Percentiles rank a stretch among this genome's conserved stretches.
phyloP scores from a whole-genome alignment of 108 stramenopile species.

The Thalassiosira profunda region DNA sequence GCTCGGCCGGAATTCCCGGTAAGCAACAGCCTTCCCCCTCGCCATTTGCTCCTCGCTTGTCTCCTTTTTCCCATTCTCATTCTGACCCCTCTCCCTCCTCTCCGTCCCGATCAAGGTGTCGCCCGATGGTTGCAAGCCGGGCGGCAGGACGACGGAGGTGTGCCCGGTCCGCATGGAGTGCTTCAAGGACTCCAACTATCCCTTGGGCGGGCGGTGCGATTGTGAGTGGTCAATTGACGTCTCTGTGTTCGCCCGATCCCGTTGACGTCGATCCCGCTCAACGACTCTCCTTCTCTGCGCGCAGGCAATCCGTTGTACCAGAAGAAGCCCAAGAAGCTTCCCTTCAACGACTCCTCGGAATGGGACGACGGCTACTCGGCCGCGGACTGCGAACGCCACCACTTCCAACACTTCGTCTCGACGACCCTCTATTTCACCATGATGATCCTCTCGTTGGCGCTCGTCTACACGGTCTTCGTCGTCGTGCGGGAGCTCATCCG shows the following conservation, averaged over 20 bases:
- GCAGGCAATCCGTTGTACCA: slow-evolving; percentile 34
- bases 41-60: too few relatives aligned
- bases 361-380: slow-evolving; percentile 47
- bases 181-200: slow-evolving; percentile 17
- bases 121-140: slow-evolving; percentile 1
- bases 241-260: not conserved
- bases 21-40: too few relatives aligned
- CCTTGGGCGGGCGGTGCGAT: slow-evolving; percentile 39
- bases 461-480: slow-evolving; percentile 21
- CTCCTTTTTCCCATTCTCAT: too few relatives aligned
- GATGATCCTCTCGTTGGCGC: slow-evolving; percentile 11
- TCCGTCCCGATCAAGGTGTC: not conserved
- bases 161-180: slow-evolving; percentile 45
- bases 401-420: slow-evolving; percentile 14
- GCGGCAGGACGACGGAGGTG: not conserved
- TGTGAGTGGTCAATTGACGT: not conserved
- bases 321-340: slow-evolving; percentile 19
- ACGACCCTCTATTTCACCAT: slow-evolving; percentile 8
- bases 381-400: slow-evolving; percentile 27
- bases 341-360: slow-evolving; percentile 49
- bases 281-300: not conserved
- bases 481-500: slow-evolving; percentile 28
- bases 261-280: not conserved
- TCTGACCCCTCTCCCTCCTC: too few relatives aligned
- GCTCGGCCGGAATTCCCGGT: too few relatives aligned